phyloP scores from a whole-genome alignment of 1,284 basidiomycete species.

The Polyporus tsugae region DNA sequence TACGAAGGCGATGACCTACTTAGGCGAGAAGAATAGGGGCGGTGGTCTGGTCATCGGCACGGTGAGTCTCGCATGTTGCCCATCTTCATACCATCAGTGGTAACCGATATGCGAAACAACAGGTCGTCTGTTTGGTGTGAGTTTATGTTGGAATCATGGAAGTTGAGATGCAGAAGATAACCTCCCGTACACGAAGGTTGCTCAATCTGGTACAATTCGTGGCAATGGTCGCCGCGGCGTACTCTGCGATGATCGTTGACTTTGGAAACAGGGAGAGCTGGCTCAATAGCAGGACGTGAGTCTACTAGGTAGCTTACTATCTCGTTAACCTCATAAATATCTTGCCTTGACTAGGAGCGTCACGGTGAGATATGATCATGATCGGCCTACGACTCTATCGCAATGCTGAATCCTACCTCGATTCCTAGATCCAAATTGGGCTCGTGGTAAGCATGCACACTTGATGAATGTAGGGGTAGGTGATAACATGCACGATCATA shows the following conservation, averaged over 20 bases:
- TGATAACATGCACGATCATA: neutral
- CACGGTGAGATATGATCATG: constrained; percentile 10
- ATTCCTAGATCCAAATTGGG: constrained; percentile 20
- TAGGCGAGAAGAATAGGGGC: constrained; percentile 2
- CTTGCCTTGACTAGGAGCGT: constrained; percentile 19
- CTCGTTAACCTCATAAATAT: neutral
- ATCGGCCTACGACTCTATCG: neutral
- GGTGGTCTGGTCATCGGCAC: neutral
- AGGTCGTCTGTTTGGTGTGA: constrained; percentile 24
- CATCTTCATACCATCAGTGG: neutral
- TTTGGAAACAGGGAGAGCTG: constrained; percentile 15
- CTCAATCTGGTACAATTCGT: constrained; percentile 23
- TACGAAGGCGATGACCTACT: constrained; percentile 21
- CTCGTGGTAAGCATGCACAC: constrained; percentile 15
- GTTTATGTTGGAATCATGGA: neutral
- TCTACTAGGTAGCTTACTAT: neutral
- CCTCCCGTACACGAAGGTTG: constrained; percentile 1
- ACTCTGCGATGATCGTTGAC: constrained; percentile 18
- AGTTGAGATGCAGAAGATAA: neutral
- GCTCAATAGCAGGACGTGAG: constrained; percentile 23
- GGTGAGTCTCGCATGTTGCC: constrained; percentile 8
- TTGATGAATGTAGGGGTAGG: neutral
- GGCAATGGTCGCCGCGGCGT: constrained; percentile 22
- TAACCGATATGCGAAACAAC: neutral
- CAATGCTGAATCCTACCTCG: neutral